Percentiles rank a stretch among this genome's conserved stretches.
These are phyloP conservation scores for Pseudocercospora fijiensis DNA, from an alignment of 2,329 filamentous ascomycete species.

Conservation along the genomic window DNA sequence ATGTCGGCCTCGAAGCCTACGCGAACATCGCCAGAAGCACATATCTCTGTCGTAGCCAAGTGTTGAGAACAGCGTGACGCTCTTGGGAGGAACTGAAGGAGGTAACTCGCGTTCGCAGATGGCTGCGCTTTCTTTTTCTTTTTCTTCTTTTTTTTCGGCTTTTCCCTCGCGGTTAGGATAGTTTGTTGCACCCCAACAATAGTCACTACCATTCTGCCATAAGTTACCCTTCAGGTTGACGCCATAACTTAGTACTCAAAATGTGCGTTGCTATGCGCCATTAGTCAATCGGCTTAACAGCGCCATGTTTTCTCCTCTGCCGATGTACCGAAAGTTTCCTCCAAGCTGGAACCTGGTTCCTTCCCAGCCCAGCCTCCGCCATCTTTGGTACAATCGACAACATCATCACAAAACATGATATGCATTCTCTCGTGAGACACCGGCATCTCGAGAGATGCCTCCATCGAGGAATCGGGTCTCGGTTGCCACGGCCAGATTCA, in stretches of 20 bases:
- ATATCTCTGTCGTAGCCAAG: not conserved
- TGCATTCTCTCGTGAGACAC: not conserved
- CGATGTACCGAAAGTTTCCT: not conserved
- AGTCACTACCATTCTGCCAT: not conserved
- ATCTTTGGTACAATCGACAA: not conserved
- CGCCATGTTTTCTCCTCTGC: not conserved
- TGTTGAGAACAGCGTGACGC: no score
- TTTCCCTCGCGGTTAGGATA: no score
- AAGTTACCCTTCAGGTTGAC: no score
- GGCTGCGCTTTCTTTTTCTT: not conserved
- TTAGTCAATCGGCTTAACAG: not conserved
- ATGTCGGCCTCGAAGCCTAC: slow-evolving; percentile 2
- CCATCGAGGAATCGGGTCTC: slow-evolving; percentile 22
- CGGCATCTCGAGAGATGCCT: slow-evolving; percentile 3
- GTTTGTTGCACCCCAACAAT: not conserved
- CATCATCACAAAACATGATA: slow-evolving; percentile 1
- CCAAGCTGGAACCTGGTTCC: not conserved
- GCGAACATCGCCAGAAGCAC: not conserved
- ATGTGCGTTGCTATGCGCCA: not conserved
- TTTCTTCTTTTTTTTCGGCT: no score
- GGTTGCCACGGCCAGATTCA: slow-evolving; percentile 31
- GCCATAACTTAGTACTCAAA: no score
- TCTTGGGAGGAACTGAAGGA: not conserved
- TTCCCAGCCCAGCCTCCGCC: slow-evolving; percentile 4
- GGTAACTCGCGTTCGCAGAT: not conserved